Evolutionary conservation across 2,329 filamentous ascomycete genomes (phyloP).

Genomic region (Stemphylium lycopersici): DNA sequence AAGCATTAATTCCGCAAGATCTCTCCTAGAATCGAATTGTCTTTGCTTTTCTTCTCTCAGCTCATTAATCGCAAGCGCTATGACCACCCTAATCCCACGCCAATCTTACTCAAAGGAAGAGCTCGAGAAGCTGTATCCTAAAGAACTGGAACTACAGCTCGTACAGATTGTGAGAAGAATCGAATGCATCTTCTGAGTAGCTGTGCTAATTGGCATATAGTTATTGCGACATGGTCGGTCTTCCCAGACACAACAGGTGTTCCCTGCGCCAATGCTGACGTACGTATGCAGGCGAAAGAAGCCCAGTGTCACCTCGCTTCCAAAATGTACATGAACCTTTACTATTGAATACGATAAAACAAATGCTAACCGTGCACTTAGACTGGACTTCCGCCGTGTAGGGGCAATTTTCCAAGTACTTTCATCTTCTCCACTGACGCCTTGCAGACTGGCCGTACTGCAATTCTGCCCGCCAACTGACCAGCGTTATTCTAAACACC

Average conservation of each 20-base stretch:
- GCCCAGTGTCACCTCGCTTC: conserved; percentile 86
- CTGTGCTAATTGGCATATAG: conserved; percentile 25
- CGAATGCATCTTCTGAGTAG: not conserved
- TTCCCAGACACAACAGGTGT: not conserved
- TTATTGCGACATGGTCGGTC: conserved; percentile 49
- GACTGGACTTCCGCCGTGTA: conserved; percentile 45
- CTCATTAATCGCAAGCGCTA: conserved; percentile 46
- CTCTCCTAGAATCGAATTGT: not conserved
- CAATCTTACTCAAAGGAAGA: conserved; percentile 80
- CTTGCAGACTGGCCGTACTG: conserved; percentile 85
- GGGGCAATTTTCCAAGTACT: not conserved
- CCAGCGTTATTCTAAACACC: conserved; percentile 63
- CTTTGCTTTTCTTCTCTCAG: not conserved
- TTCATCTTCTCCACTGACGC: conserved; percentile 2
- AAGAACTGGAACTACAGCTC: conserved; percentile 78
- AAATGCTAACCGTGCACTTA: conserved; percentile 12
- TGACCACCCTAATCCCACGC: conserved; percentile 80
- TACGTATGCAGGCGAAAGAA: conserved; percentile 67
- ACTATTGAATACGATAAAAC: not conserved
- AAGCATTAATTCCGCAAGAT: not conserved
- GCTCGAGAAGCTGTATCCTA: conserved; percentile 80
- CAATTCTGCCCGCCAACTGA: conserved; percentile 73
- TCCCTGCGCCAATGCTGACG: conserved; percentile 4
- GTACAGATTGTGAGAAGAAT: conserved; percentile 74
- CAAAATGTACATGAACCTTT: conserved; percentile 66